These are phyloP conservation scores for Cladosporium sp. DNA, from an alignment of 2,329 filamentous ascomycete genomes.

Conservation along the genomic window DNA sequence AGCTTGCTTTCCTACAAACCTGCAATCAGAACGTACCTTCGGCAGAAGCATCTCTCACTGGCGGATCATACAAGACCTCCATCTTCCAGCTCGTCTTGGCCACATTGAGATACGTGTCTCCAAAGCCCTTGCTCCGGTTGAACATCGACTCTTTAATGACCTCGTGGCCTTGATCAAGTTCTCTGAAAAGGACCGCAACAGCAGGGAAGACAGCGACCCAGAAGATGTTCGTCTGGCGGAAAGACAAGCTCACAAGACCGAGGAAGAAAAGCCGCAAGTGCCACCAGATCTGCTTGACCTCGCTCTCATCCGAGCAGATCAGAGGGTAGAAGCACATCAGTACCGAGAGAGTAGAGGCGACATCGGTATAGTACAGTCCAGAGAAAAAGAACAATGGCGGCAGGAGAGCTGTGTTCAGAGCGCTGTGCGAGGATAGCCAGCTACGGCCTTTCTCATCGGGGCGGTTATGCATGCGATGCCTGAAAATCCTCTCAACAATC, in stretches of 20 bases:
- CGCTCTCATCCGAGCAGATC: slow-evolving; percentile 9
- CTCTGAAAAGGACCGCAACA: slow-evolving; percentile 45
- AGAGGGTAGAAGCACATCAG: slow-evolving; percentile 58
- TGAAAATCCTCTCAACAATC: slow-evolving; percentile 14
- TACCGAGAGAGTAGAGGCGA: slow-evolving; percentile 74
- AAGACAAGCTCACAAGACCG: slow-evolving; percentile 65
- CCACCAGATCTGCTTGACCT: slow-evolving; percentile 10
- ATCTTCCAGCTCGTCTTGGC: slow-evolving; percentile 35
- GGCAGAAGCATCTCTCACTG: slow-evolving; percentile 44
- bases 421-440: slow-evolving; percentile 49
- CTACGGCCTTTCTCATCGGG: slow-evolving; percentile 16
- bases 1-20: neutral
- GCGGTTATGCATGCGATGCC: slow-evolving; percentile 15
- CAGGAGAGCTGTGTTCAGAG: slow-evolving; percentile 78
- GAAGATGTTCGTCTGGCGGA: slow-evolving; percentile 95
- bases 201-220: slow-evolving; percentile 83
- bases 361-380: slow-evolving; percentile 90
- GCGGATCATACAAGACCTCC: slow-evolving; percentile 48
- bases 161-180: slow-evolving; percentile 50
- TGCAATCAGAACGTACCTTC: slow-evolving; percentile 37
- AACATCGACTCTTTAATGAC: slow-evolving; percentile 31
- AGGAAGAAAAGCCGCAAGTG: slow-evolving; percentile 40
- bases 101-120: slow-evolving; percentile 25
- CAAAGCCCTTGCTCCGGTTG: slow-evolving; percentile 26
- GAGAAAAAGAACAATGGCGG: slow-evolving; percentile 96